Base-by-base conservation (phyloP, 768 basidiomycete species). In the Tricholoma sp. region DNA sequence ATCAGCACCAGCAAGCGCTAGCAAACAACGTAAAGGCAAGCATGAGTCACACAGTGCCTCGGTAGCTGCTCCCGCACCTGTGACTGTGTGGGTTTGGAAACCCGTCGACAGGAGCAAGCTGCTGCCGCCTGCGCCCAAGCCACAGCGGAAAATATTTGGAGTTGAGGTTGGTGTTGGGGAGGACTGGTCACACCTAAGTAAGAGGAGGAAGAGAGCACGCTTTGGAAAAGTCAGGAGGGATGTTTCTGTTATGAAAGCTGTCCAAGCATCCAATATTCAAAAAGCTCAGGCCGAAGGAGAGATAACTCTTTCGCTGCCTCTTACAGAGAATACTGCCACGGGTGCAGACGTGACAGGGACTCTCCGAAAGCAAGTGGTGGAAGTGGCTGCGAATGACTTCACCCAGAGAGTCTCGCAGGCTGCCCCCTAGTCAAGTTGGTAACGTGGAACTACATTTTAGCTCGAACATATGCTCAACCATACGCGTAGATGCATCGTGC, bases 171-270 rank as follows among this genome's bases (percentile, higher is more conserved):
- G 78, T 5, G 71, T 75, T 5, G 77, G 74, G 4, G 74, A 73
- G 49, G 84, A 88, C 60, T 76, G 74, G 65, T 72, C 75, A 6
- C 84, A 87, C 65, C 67, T 88, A 55, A 88, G 77, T 67, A 79
- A 72, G 61, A 72, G 83, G 54, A 70, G 85, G 59, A 76, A 75
- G 57, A 68, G 75, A 13, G 74, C 78, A 20, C 67, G 86, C 55
- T 65, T 69, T 48, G 70, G 58, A 54, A 81, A 80, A 65, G 74
- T 86, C 3, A 63, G 67, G 56, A 67, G 67, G 50, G 79, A 81
- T 37, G 64, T 80, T 17, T 61, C 57, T 56, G 71, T 68, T 69
- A 61, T 79, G 71, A 66, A 67, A 53, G 70, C 55, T n/a, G 28
- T 54, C 12, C 56, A 68, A 24, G 24, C 24, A 4, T 24, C 24